phyloP scores from a whole-genome alignment of 768 basidiomycete species.

The Cystobasidium onofrii region DNA sequence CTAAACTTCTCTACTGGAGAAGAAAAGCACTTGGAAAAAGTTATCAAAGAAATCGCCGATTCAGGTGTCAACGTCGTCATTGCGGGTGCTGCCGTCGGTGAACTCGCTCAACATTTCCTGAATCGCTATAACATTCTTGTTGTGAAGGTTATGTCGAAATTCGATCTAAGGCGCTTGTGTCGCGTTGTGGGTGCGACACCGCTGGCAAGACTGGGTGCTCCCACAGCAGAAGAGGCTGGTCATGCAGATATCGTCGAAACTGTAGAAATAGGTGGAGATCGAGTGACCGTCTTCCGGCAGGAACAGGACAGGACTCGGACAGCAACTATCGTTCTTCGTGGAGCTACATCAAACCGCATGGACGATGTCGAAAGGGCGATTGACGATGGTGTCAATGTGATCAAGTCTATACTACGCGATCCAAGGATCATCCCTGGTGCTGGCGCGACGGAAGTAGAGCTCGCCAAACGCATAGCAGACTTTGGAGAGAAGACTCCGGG shows the following conservation, averaged over 20 bases:
- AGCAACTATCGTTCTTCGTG: conserved; percentile 88
- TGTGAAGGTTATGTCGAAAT: conserved; percentile 94
- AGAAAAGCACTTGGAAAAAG: conserved; percentile 90
- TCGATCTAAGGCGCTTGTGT: conserved; percentile 86
- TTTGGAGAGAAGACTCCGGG: conserved; percentile 85
- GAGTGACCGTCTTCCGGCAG: conserved; percentile 92
- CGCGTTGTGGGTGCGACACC: conserved; percentile 94
- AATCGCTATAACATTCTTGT: conserved; percentile 88
- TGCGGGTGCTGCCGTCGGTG: conserved; percentile 84
- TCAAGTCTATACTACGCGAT: conserved; percentile 86
- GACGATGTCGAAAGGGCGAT: conserved; percentile 94
- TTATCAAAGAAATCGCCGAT: conserved; percentile 90
- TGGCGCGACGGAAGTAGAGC: conserved; percentile 85
- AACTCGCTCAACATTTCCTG: conserved; percentile 93
- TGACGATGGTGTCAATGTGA: conserved; percentile 93
- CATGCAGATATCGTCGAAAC: conserved; percentile 90
- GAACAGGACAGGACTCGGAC: conserved; percentile 75
- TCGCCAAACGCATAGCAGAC: conserved; percentile 70
- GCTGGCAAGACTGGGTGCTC: conserved; percentile 87
- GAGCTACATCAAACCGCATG: conserved; percentile 84
- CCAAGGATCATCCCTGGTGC: conserved; percentile 83
- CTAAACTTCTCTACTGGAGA: conserved; percentile 93
- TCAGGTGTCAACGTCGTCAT: conserved; percentile 89
- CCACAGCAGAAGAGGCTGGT: conserved; percentile 92
- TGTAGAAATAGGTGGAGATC: conserved; percentile 91